Base-by-base conservation (phyloP, 2,329 filamentous ascomycete genomes). In the Orbilia javanica region DNA sequence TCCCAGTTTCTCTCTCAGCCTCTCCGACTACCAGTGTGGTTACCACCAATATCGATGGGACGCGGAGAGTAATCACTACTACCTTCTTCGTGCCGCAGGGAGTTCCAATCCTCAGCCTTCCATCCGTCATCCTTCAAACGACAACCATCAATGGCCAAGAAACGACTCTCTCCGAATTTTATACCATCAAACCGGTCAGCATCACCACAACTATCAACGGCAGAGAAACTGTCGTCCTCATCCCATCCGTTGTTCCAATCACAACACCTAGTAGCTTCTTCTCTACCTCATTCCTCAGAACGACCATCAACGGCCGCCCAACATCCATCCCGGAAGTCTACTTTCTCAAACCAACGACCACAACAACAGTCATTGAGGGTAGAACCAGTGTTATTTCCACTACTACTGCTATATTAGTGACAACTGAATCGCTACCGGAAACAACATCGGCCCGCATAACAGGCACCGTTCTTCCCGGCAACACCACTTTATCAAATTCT, bases 1-100 rank as follows among this genome's bases (percentile, higher is more conserved):
- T 78, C 50, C 74, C 74, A n/a, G 44, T 78, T 15, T 78, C 74
- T 13, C 62, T 78, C 8, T 78, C 74, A 5, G 74, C 74, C 2
- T 64, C 48, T 11, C 44, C 67, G 1, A 78, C 67, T 1, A 72
- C 55, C 7, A n/a, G 18, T 13, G 62, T 72, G 11, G 11, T 72
- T 6, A 78, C 74, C 13, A 72, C 74, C 1, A 72, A 29, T 3
- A 34, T 67, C n/a, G 36, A 55, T 27, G 74, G 74, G 8, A 78
- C 67, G 2, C 27, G 53, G 42, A 44, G 62, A 25, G 34, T 68
- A 5, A 55, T 78, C 20, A 72, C 74, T 4, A 64, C 62, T 4
- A 78, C 74, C 3, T 72, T 72, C 50, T 78, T 67, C 39, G 62
- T 78, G 1, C 74, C 74, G 6, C 48, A 27, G 18, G 74, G 67